Evolutionary conservation across 805 yeast genomes (phyloP).

Genomic region (Candida fluviatilis): DNA sequence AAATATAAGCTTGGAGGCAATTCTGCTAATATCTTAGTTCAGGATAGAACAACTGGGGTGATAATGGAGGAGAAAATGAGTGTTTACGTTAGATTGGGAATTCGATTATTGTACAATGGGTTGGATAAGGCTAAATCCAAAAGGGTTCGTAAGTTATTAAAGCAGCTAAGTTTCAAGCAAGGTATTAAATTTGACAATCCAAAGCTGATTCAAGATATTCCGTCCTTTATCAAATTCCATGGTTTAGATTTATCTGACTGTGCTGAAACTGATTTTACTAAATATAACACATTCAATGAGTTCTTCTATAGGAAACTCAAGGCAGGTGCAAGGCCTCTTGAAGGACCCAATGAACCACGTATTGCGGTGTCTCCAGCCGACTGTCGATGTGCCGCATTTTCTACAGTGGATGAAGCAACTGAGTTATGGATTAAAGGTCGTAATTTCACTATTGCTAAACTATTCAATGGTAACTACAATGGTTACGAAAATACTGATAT

Average conservation of each 20-base stretch:
- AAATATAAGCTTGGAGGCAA: slow-evolving; percentile 77
- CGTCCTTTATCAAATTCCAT: slow-evolving; percentile 77
- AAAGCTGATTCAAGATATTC: slow-evolving; percentile 60
- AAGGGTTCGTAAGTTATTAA: slow-evolving; percentile 57
- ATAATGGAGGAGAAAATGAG: slow-evolving; percentile 93
- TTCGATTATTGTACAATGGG: slow-evolving; percentile 76
- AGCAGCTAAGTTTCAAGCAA: slow-evolving; percentile 68
- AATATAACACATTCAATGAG: slow-evolving; percentile 75
- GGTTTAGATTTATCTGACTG: slow-evolving; percentile 74
- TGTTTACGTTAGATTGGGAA: slow-evolving; percentile 82
- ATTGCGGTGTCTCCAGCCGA: slow-evolving; percentile 81
- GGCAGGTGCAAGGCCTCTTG: slow-evolving; percentile 68
- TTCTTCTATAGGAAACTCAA: slow-evolving; percentile 79
- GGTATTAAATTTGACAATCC: slow-evolving; percentile 81
- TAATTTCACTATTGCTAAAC: slow-evolving; percentile 61
- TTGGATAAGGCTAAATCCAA: slow-evolving; percentile 56
- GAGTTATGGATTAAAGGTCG: slow-evolving; percentile 87
- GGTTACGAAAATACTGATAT: slow-evolving; percentile 36
- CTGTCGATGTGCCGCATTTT: slow-evolving; percentile 73
- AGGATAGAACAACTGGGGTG: slow-evolving; percentile 84
- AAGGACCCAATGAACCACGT: slow-evolving; percentile 45
- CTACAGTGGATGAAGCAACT: slow-evolving; percentile 56
- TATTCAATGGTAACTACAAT: slow-evolving; percentile 47
- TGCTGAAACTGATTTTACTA: slow-evolving; percentile 38
- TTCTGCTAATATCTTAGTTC: slow-evolving; percentile 91